Evolutionary conservation across 306 rosid genomes (phyloP).

Genomic region (Gastrolobium bilobum): DNA sequence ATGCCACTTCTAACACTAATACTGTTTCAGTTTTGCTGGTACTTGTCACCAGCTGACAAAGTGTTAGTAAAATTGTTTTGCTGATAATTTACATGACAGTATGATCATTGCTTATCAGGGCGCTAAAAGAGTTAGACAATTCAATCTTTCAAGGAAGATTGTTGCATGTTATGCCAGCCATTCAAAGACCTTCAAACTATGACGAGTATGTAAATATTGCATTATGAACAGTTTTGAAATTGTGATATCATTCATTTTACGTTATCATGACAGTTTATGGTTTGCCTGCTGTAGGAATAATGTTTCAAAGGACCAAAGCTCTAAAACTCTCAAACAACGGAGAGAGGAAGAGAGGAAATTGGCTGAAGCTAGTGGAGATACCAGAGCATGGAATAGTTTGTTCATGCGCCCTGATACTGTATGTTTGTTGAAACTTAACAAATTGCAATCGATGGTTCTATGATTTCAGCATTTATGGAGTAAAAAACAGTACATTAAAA

Average conservation of each 20-base stretch:
- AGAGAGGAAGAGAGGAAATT: conserved; percentile 86
- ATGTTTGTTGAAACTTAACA: conserved; percentile 50
- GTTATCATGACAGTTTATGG: conserved; percentile 33
- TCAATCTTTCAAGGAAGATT: conserved; percentile 92
- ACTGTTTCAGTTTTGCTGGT: conserved; percentile 5
- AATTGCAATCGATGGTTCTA: conserved; percentile 38
- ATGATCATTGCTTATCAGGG: conserved; percentile 59
- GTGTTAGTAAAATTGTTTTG: conserved; percentile 19
- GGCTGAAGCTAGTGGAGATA: conserved; percentile 89
- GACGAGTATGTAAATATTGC: conserved; percentile 64
- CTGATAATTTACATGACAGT: conserved; percentile 11
- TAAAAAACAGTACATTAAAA: background rate
- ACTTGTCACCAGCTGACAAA: conserved; percentile 18
- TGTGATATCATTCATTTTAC: conserved; percentile 22
- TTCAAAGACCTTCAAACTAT: conserved; percentile 63
- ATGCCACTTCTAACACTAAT: conserved; percentile 14
- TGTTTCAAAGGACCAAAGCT: conserved; percentile 56
- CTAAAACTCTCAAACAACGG: conserved; percentile 72
- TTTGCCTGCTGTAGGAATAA: conserved; percentile 60
- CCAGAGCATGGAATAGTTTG: conserved; percentile 94
- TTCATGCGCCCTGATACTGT: conserved; percentile 94
- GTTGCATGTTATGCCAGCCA: conserved; percentile 90
- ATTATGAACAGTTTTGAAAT: background rate
- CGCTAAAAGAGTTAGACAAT: conserved; percentile 76
- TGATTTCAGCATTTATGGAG: conserved; percentile 20